Conservation (phyloP, 768 basidiomycete species). For the Tephrocybe sp. region DNA sequence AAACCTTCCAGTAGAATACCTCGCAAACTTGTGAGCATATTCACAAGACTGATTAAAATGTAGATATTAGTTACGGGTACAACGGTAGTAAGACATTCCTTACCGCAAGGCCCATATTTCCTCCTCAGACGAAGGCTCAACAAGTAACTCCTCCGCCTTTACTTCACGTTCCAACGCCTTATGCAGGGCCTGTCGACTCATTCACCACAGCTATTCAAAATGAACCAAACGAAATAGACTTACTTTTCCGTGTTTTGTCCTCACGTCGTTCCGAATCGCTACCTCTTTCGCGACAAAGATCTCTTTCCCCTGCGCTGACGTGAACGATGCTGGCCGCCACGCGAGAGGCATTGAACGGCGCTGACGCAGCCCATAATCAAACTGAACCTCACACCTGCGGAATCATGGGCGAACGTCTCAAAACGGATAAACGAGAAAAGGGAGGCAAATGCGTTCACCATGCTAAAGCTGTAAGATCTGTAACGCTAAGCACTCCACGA, state of each 20-base stretch:
- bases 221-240: slow-evolving; percentile 7
- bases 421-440: neutral
- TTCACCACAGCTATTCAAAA: neutral
- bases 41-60: slow-evolving; percentile 53
- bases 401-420: neutral
- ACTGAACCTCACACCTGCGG: slow-evolving; percentile 78
- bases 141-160: slow-evolving; percentile 49
- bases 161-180: slow-evolving; percentile 75
- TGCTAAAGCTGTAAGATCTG: slow-evolving; percentile 57
- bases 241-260: slow-evolving; percentile 54
- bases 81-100: slow-evolving; percentile 11
- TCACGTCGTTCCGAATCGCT: slow-evolving; percentile 53
- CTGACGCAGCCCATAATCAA: slow-evolving; percentile 71
- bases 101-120: slow-evolving; percentile 80
- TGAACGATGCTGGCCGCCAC: slow-evolving; percentile 53
- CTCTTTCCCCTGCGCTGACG: slow-evolving; percentile 53
- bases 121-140: slow-evolving; percentile 53
- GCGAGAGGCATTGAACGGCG: slow-evolving; percentile 45
- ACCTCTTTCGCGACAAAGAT: slow-evolving; percentile 52
- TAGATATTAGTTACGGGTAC: neutral
- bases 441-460: slow-evolving; percentile 43
- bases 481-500: slow-evolving; percentile 50
- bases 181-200: slow-evolving; percentile 57
- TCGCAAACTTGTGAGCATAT: slow-evolving; percentile 66
- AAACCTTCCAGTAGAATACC: slow-evolving; percentile 44